These are phyloP conservation scores for Kluyveromyces siamensis DNA, from an alignment of 805 yeast genomes.

Conservation along the genomic window DNA sequence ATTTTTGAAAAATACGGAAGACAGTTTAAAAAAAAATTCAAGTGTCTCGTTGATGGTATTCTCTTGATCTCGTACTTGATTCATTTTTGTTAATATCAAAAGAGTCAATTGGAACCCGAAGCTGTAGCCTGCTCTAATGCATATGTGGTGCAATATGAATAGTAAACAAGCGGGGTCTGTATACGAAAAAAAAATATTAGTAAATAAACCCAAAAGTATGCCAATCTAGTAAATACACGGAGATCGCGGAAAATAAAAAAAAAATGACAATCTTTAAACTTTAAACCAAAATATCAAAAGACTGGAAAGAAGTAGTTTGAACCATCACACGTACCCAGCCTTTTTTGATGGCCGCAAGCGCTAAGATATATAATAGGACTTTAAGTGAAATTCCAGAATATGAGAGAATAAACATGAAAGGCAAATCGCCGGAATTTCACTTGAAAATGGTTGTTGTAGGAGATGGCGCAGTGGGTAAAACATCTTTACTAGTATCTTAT, in stretches of 20 bases:
- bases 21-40: not conserved
- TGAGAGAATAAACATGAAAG: conserved; percentile 16
- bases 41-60: not conserved
- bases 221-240: too few relatives aligned
- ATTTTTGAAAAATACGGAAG: conserved; percentile 17
- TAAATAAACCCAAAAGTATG: too few relatives aligned
- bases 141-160: too few relatives aligned
- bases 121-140: not conserved
- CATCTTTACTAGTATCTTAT: conserved; percentile 59
- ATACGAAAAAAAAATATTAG: too few relatives aligned
- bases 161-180: not conserved
- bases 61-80: not conserved
- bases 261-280: not conserved
- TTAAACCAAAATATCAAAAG: too few relatives aligned
- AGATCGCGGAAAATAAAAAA: not conserved
- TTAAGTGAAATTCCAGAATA: conserved; percentile 21
- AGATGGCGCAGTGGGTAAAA: conserved; percentile 89
- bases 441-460: conserved; percentile 74
- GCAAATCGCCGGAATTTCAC: conserved; percentile 29
- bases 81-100: not conserved
- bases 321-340: not conserved
- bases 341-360: not conserved
- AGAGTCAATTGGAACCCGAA: not conserved
- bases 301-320: not conserved
- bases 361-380: conserved; percentile 5